Evolutionary conservation across 441 rosid genomes (phyloP).

Genomic region (Eutrema salsugineum): DNA sequence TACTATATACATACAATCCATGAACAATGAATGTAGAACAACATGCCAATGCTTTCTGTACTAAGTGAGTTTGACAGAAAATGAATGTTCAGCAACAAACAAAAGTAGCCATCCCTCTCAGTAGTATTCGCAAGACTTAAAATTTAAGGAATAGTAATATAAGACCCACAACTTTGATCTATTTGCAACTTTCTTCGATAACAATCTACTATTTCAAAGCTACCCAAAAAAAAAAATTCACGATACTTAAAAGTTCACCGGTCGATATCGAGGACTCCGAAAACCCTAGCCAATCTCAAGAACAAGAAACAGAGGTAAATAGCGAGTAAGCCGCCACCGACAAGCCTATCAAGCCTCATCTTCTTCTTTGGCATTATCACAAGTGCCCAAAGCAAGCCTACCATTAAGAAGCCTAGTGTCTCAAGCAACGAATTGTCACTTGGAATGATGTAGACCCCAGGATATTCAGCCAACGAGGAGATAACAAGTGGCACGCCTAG

Average conservation of each 20-base stretch:
- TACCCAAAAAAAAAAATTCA: neutral
- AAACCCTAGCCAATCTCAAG: conserved; percentile 55
- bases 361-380: conserved; percentile 57
- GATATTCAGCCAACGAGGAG: conserved; percentile 54
- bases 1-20: neutral
- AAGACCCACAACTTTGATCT: conserved; percentile 10
- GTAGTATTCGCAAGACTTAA: conserved; percentile 2
- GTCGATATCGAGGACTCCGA: conserved; percentile 38
- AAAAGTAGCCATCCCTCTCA: conserved; percentile 7
- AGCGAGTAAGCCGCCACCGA: conserved; percentile 66
- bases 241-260: neutral
- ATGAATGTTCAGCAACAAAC: conserved; percentile 10
- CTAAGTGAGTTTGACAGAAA: conserved; percentile 8
- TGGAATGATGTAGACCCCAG: conserved; percentile 43
- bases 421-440: conserved; percentile 59
- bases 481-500: conserved; percentile 65
- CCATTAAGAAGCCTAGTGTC: conserved; percentile 61
- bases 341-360: conserved; percentile 61
- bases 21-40: conserved; percentile 20
- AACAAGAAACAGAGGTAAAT: conserved; percentile 53
- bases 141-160: neutral
- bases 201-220: conserved; percentile 10
- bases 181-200: conserved; percentile 14
- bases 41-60: conserved; percentile 2
- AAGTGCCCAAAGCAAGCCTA: conserved; percentile 75